Evolutionary conservation across 2,329 filamentous ascomycete species (phyloP).

Genomic region (Pyrenochaeta sp.): DNA sequence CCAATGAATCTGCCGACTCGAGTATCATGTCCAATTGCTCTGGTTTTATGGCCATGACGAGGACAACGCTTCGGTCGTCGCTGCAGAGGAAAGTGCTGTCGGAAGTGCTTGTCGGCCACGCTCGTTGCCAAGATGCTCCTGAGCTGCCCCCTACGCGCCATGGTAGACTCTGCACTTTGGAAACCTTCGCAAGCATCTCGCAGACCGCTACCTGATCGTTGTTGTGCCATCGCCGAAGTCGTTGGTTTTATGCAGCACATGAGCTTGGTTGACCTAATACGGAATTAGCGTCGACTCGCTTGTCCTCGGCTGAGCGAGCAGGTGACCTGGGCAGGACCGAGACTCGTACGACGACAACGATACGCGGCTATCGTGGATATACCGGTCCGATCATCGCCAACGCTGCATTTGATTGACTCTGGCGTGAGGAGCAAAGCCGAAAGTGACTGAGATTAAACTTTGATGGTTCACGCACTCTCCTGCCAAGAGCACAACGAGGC

Average conservation of each 20-base stretch:
- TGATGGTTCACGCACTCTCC: not conserved
- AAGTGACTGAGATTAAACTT: not conserved
- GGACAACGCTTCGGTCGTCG: not conserved
- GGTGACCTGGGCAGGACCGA: conserved; percentile 27
- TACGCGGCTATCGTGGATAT: conserved; percentile 19
- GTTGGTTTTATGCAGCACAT: conserved; percentile 25
- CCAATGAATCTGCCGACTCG: not conserved
- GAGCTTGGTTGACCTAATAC: conserved; percentile 15
- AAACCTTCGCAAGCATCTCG: conserved; percentile 2
- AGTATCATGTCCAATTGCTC: not conserved
- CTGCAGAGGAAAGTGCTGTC: not conserved
- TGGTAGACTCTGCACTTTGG: not conserved
- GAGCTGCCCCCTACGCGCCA: too few relatives aligned
- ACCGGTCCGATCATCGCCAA: not conserved
- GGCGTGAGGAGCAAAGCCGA: not conserved
- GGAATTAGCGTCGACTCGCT: conserved; percentile 19
- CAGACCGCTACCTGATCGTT: conserved; percentile 11
- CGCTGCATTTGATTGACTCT: not conserved
- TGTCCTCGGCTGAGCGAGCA: conserved; percentile 21
- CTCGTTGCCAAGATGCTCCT: not conserved
- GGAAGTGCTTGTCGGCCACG: not conserved
- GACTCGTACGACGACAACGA: conserved; percentile 19
- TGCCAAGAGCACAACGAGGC: not conserved
- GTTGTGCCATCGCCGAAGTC: conserved; percentile 11
- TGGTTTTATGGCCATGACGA: not conserved